Evolutionary conservation across 345 rosid genomes (phyloP), one percentile per base, ranked within the genome.

Genomic region (Populus euphratica): DNA sequence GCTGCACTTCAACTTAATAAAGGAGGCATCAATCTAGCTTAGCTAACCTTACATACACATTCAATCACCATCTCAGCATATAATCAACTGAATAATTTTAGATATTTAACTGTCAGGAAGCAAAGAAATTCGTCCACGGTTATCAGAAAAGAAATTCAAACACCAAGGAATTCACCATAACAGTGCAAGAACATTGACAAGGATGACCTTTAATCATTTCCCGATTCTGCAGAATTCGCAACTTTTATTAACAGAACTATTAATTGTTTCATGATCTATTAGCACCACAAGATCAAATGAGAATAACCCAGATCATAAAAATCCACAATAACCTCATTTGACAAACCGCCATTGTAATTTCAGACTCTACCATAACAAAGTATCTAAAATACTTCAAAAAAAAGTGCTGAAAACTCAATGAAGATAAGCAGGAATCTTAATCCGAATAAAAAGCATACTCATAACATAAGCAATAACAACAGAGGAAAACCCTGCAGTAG

Each of bases 351-450:
- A 10, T 59, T 59, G 29, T n/a, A 25, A n/a, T 59, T 59, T n/a
- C 64, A n/a, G 23, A 59, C 64, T 59, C 64, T 59, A 10, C 29
- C 64, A n/a, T 10, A 10, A 4, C 2, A n/a, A n/a, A n/a, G 29
- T 23, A 59, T 59, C 64, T 41, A 71, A 49, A 54, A 71, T 49
- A 7, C 63, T 18, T 13, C 7, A 5, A 63, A 31, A 74, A 43
- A 43, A 73, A 61, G 23, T 0, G 11, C 17, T 4, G 25, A 36
- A 56, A 74, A 43, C 11, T 88, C 86, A 91, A 70, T 89, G 77
- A 76, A 96, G 94, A 85, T 96, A 96, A 74, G 86, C 99, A 25
- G 99, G 99, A 88, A 96, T 96, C 88, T 96, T 96, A 78, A 93
- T 96, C 63, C 99, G 98, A 81, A 96, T 90, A 72, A 95, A 95